A percentile compares a stretch with the other conserved stretches of the same genome.
Conservation (phyloP, 2,329 filamentous ascomycete genomes). For the Xylariaceae sp. region DNA sequence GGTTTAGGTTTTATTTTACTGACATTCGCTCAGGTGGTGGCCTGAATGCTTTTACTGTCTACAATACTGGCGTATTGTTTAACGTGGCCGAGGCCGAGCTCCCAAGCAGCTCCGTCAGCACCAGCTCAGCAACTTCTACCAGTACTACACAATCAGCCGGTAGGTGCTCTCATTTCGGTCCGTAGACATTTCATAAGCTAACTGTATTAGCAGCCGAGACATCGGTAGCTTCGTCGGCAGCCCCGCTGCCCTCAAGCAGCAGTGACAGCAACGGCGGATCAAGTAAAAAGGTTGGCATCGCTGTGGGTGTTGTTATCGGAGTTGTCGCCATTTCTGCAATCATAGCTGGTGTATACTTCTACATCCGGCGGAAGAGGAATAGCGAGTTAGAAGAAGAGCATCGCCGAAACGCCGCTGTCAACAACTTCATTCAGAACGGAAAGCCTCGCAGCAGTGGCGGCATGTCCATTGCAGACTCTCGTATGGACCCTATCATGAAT, state of each 20-base stretch:
- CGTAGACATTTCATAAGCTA: background rate
- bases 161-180: background rate
- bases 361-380: slow-evolving; percentile 68
- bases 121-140: slow-evolving; percentile 9
- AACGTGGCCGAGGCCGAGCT: slow-evolving; percentile 33
- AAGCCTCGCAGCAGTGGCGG: slow-evolving; percentile 58
- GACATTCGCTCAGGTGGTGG: slow-evolving; percentile 36
- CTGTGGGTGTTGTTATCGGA: slow-evolving; percentile 80
- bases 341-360: slow-evolving; percentile 65
- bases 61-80: slow-evolving; percentile 46
- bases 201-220: slow-evolving; percentile 11
- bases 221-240: slow-evolving; percentile 23
- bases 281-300: slow-evolving; percentile 71
- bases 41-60: slow-evolving; percentile 40
- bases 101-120: slow-evolving; percentile 21
- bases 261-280: slow-evolving; percentile 16
- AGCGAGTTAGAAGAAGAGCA: slow-evolving; percentile 78
- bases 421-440: slow-evolving; percentile 63
- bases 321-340: slow-evolving; percentile 64
- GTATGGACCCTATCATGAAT: slow-evolving; percentile 81
- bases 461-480: slow-evolving; percentile 71
- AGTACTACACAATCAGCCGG: slow-evolving; percentile 7
- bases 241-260: background rate
- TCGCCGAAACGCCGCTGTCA: slow-evolving; percentile 72
- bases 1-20: slow-evolving; percentile 16